Percentiles rank a stretch among this genome's conserved stretches.
phyloP scores from a whole-genome alignment of 2,329 filamentous ascomycete species.

The Coniella lustricola region DNA sequence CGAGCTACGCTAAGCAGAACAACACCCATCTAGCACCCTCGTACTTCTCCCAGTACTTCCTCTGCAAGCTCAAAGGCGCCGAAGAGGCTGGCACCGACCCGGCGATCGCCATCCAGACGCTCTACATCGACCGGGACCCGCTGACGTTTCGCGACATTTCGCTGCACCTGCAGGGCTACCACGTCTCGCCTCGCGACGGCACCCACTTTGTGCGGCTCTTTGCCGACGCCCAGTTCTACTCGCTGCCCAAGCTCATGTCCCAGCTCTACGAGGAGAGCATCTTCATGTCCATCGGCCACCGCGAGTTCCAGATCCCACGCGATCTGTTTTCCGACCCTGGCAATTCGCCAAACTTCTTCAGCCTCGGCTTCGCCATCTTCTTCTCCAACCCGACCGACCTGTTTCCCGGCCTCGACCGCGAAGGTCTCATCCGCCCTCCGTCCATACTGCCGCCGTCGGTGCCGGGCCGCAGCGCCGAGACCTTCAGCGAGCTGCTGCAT shows the following conservation, averaged over 20 bases:
- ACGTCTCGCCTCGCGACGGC: conserved; percentile 73
- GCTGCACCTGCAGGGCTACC: conserved; percentile 86
- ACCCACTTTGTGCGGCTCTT: conserved; percentile 88
- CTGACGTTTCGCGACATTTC: conserved; percentile 83
- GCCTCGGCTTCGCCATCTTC: conserved; percentile 81
- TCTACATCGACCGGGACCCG: conserved; percentile 94
- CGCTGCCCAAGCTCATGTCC: conserved; percentile 76
- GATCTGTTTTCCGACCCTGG: conserved; percentile 80
- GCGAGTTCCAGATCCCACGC: conserved; percentile 82
- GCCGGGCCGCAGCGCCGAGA: conserved; percentile 72
- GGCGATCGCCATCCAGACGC: conserved; percentile 55
- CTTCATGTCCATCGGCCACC: conserved; percentile 82
- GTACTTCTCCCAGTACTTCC: conserved; percentile 93
- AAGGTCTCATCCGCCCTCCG: conserved; percentile 74
- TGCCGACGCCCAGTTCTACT: conserved; percentile 93
- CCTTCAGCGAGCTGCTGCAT: conserved; percentile 75
- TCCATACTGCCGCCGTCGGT: conserved; percentile 78
- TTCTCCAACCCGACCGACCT: conserved; percentile 70
- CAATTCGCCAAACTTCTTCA: conserved; percentile 94
- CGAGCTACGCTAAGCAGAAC: no score
- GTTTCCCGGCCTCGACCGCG: conserved; percentile 78
- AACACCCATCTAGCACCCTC: conserved; percentile 67
- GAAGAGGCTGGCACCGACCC: conserved; percentile 51
- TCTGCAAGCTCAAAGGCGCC: conserved; percentile 65
- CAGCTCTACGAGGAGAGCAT: conserved; percentile 89